Base-by-base conservation (phyloP, 768 basidiomycete species). In the Hebeloma cylindrosporum region DNA sequence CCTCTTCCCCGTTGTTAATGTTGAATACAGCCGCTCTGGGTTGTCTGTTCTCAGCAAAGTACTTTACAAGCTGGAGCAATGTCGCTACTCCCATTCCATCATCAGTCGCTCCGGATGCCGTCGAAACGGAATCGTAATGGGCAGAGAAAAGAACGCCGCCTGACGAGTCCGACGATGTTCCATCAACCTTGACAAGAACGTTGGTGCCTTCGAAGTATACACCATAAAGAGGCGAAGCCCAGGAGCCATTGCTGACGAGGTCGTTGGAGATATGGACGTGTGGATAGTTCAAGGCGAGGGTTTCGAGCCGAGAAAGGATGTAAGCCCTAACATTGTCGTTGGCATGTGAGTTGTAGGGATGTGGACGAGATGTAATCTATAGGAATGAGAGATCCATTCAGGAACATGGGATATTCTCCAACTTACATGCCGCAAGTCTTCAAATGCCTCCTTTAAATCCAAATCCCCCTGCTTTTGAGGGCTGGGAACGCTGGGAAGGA, bases 1-100 rank as follows among this genome's bases (percentile, higher is more conserved):
- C 80, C 55, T 93, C 89, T 58, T 92, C 90, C 1, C 84, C 89
- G 48, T 92, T 91, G 61, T 93, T 93, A 60, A 89, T 76, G 55
- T 91, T 88, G 70, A 92, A 89, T 3, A 93, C 64, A 5, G 83
- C 82, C 0, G 85, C 86, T 28, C 80, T 72, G 30, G 66, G 63
- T 1, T 78, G 78, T 5, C 72, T 67, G 29, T 80, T 68, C 43
- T 65, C 62, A 0, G 72, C 68, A 40, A 81, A 69, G 50, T 79
- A 75, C 29, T 79, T 66, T 26, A 87, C 66, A 52, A 92, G 71
- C 45, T 86, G 82, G 18, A 90, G 60, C 1, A 87, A 63, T 0
- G 82, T 83, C 3, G 68, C 79, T 4, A 85, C 71, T 8, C 81
- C 84, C 77, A 88, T 88, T 11, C 85, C 85, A 48, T 89, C 79